Conservation (phyloP, 2,329 filamentous ascomycete species). For the Scopulariopsis brevicaulis region DNA sequence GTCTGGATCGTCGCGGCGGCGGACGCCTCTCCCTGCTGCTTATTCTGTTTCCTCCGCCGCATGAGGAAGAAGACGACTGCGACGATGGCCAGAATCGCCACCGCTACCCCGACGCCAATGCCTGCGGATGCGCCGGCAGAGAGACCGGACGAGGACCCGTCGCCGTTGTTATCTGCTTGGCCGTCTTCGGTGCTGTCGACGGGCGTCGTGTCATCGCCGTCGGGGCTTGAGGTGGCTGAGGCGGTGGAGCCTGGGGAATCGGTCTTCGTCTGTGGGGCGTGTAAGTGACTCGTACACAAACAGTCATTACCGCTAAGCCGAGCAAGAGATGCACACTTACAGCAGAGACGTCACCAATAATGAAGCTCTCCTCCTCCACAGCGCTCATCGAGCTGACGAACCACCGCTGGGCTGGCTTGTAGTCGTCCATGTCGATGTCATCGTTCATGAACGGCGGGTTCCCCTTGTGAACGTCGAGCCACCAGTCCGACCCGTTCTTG, state of each 20-base stretch:
- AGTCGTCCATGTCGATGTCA: slow-evolving; percentile 10
- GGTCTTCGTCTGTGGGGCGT: neutral
- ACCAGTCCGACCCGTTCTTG: slow-evolving; percentile 18
- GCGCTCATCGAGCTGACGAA: slow-evolving; percentile 17
- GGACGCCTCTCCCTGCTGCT: neutral
- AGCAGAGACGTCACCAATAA: neutral
- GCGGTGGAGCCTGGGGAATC: neutral
- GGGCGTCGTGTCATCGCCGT: neutral
- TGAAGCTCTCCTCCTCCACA: slow-evolving; percentile 14
- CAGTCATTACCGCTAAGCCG: neutral
- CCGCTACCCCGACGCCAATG: slow-evolving; percentile 16
- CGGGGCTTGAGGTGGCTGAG: neutral
- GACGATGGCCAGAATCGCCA: slow-evolving; percentile 14
- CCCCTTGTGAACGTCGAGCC: slow-evolving; percentile 19
- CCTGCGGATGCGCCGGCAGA: slow-evolving; percentile 18
- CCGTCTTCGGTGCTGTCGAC: neutral
- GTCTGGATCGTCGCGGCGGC: neutral
- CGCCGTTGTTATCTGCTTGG: neutral
- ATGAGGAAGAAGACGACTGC: slow-evolving; percentile 15
- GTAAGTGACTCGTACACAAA: neutral
- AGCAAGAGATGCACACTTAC: neutral
- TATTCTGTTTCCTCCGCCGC: slow-evolving; percentile 9
- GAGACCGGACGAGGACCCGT: slow-evolving; percentile 5
- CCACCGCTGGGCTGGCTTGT: slow-evolving; percentile 20
- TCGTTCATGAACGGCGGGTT: slow-evolving; percentile 19